phyloP scores from a whole-genome alignment of 2,329 filamentous ascomycete genomes.

The Fusarium odoratissimum region DNA sequence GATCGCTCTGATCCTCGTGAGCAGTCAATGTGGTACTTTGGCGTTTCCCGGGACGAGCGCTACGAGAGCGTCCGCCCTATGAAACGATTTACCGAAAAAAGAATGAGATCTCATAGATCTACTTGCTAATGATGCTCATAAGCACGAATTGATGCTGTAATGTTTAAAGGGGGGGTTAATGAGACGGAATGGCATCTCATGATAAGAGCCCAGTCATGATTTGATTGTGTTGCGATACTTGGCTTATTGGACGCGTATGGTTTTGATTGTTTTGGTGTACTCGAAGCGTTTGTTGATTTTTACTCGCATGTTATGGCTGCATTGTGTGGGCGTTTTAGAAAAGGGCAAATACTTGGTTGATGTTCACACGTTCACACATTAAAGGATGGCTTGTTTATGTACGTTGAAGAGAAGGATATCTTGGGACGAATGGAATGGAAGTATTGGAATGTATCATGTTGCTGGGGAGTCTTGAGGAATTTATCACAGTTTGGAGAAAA shows the following conservation, averaged over 20 bases:
- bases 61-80: conserved; percentile 59
- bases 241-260: background rate
- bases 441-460: conserved; percentile 28
- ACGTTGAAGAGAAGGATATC: conserved; percentile 5
- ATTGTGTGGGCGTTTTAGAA: conserved; percentile 39
- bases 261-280: conserved; percentile 11
- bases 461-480: background rate
- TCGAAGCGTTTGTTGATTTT: conserved; percentile 12
- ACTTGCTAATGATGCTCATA: conserved; percentile 41
- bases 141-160: conserved; percentile 26
- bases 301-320: conserved; percentile 7
- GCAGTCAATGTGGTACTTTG: conserved; percentile 65
- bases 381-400: conserved; percentile 18
- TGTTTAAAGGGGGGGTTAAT: conserved; percentile 17
- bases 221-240: background rate
- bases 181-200: conserved; percentile 8
- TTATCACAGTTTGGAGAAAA: conserved; percentile 4
- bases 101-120: conserved; percentile 41
- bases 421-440: conserved; percentile 19
- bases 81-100: conserved; percentile 59
- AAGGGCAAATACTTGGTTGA: conserved; percentile 6
- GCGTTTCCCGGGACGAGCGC: conserved; percentile 55
- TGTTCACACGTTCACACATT: conserved; percentile 22
- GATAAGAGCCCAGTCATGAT: conserved; percentile 18
- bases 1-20: conserved; percentile 55